A percentile compares a stretch with the other conserved stretches of the same genome.
phyloP scores from a whole-genome alignment of 345 rosid species.

The Trapa incisa region DNA sequence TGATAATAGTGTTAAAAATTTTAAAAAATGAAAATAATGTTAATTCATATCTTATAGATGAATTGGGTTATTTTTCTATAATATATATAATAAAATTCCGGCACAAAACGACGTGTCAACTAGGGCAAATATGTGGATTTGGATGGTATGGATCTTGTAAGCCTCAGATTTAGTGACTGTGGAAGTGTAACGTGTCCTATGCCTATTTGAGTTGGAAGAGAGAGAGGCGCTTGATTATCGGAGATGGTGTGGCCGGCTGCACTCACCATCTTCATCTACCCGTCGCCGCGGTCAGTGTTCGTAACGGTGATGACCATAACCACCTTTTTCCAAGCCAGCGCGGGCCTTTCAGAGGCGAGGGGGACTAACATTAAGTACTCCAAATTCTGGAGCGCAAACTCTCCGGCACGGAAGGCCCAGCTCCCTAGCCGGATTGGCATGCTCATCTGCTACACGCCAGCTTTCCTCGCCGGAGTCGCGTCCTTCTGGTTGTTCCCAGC shows the following conservation, averaged over 20 bases:
- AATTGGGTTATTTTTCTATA: too few relatives aligned
- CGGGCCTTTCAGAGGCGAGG: slow-evolving; percentile 28
- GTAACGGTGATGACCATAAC: slow-evolving; percentile 21
- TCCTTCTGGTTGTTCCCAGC: slow-evolving; percentile 38
- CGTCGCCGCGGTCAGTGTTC: slow-evolving; percentile 26
- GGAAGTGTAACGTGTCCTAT: too few relatives aligned
- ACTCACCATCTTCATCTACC: slow-evolving; percentile 15
- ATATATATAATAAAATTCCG: too few relatives aligned
- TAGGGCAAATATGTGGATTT: too few relatives aligned
- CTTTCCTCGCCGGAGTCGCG: slow-evolving; percentile 37
- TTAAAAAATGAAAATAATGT: too few relatives aligned
- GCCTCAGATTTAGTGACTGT: too few relatives aligned
- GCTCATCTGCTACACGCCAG: slow-evolving; percentile 46
- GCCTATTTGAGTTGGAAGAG: too few relatives aligned
- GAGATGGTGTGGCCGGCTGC: slow-evolving; percentile 1
- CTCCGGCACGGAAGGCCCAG: slow-evolving; percentile 3
- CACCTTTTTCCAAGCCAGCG: slow-evolving; percentile 12
- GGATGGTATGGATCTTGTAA: too few relatives aligned
- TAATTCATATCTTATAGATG: too few relatives aligned
- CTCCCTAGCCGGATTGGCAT: slow-evolving; percentile 48
- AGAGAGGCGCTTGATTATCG: neutral
- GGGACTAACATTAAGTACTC: slow-evolving; percentile 49
- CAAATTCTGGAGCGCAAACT: slow-evolving; percentile 25
- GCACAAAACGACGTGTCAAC: too few relatives aligned
- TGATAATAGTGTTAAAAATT: too few relatives aligned